A percentile compares a stretch with the other conserved stretches of the same genome.
These are phyloP conservation scores for Fusarium chaquense DNA, from an alignment of 2,329 filamentous ascomycete genomes.

Conservation along the genomic window DNA sequence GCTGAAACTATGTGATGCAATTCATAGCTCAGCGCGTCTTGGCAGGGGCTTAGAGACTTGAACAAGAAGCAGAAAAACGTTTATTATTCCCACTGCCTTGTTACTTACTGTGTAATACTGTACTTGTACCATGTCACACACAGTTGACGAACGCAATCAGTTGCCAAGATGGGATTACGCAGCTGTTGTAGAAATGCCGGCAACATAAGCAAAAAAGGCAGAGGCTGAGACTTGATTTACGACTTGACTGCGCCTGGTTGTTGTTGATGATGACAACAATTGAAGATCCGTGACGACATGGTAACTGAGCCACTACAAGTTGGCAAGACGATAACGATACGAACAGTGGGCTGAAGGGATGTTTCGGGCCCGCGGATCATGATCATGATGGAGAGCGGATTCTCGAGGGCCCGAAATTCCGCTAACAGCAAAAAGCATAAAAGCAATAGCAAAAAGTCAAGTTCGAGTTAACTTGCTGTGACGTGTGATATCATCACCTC, in stretches of 20 bases:
- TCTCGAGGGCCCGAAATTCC: constrained; percentile 33
- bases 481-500: constrained; percentile 29
- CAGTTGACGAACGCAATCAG: neutral
- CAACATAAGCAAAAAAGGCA: constrained; percentile 17
- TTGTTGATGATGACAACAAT: constrained; percentile 37
- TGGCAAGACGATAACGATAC: constrained; percentile 13
- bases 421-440: constrained; percentile 7
- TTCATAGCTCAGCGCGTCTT: constrained; percentile 34
- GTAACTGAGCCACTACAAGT: constrained; percentile 24
- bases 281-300: constrained; percentile 38
- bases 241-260: constrained; percentile 17
- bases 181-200: neutral
- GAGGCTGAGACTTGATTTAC: constrained; percentile 11
- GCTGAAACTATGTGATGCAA: constrained; percentile 41
- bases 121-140: constrained; percentile 2
- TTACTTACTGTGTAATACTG: constrained; percentile 12
- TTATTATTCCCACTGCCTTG: constrained; percentile 9
- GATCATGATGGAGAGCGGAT: constrained; percentile 10
- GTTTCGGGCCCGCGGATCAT: constrained; percentile 9
- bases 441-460: neutral
- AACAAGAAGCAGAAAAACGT: constrained; percentile 5
- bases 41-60: constrained; percentile 39
- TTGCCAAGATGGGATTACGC: constrained; percentile 30
- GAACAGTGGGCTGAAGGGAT: neutral
- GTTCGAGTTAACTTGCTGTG: constrained; percentile 8